Percentiles rank a stretch among this genome's conserved stretches.
Conservation (phyloP, 2,329 filamentous ascomycete species). For the Hymenoscyphus albidus region DNA sequence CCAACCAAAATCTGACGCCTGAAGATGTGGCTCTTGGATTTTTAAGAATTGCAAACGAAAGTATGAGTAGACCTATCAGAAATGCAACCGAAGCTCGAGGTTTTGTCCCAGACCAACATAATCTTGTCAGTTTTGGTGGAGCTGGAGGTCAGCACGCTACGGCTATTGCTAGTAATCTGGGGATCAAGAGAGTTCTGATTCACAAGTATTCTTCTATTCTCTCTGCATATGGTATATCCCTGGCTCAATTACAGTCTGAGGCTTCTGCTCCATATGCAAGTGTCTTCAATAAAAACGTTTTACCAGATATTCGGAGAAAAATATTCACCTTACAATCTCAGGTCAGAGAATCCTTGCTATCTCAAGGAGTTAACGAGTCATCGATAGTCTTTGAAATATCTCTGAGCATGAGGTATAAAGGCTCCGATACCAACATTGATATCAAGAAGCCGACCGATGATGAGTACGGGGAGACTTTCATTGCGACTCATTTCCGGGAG, state of each 20-base stretch:
- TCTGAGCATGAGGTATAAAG: constrained; percentile 84
- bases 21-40: constrained; percentile 53
- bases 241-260: constrained; percentile 48
- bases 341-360: neutral
- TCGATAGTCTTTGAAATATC: neutral
- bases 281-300: neutral
- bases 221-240: constrained; percentile 85
- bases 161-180: constrained; percentile 76
- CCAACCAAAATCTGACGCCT: constrained; percentile 60
- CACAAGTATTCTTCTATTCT: constrained; percentile 84
- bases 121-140: constrained; percentile 84
- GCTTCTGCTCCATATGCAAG: neutral
- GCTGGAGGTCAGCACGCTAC: constrained; percentile 87
- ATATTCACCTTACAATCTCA: neutral
- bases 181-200: constrained; percentile 77
- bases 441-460: constrained; percentile 60
- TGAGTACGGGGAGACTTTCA: constrained; percentile 66
- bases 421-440: constrained; percentile 86
- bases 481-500: constrained; percentile 80
- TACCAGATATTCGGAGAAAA: neutral
- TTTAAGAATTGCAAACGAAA: constrained; percentile 81
- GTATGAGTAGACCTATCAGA: constrained; percentile 84
- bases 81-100: constrained; percentile 87
- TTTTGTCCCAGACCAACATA: constrained; percentile 80
- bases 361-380: neutral